A percentile compares a stretch with the other conserved stretches of the same genome.
Conservation (phyloP, 2,329 filamentous ascomycete species). For the Emergomyces orientalis region DNA sequence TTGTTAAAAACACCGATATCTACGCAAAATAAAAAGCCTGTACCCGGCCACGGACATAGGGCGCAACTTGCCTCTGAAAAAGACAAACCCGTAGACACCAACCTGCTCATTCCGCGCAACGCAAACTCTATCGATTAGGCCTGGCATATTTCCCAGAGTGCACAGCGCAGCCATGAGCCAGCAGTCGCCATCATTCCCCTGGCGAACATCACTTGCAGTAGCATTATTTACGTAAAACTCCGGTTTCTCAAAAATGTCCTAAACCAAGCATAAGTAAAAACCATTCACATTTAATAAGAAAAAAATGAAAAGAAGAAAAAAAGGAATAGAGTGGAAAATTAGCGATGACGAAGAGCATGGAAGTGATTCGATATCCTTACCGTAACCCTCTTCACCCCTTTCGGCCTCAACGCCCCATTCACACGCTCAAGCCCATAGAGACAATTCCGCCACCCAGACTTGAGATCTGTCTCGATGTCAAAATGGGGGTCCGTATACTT, state of each 20-base stretch:
- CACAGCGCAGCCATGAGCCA: conserved; percentile 78
- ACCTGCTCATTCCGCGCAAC: conserved; percentile 63
- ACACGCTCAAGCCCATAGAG: conserved; percentile 38
- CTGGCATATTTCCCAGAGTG: conserved; percentile 63
- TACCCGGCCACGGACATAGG: not conserved
- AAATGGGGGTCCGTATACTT: conserved; percentile 84
- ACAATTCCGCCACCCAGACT: conserved; percentile 46
- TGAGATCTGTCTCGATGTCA: conserved; percentile 69
- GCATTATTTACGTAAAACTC: conserved; percentile 70
- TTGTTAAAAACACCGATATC: not conserved
- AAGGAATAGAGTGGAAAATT: too few relatives aligned
- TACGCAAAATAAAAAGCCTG: not conserved
- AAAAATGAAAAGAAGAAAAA: conserved; percentile 13
- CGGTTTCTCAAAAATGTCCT: conserved; percentile 70
- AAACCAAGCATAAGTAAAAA: conserved; percentile 12
- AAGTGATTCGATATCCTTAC: conserved; percentile 26
- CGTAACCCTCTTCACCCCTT: conserved; percentile 62
- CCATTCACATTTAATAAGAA: conserved; percentile 14
- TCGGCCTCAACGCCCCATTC: conserved; percentile 45
- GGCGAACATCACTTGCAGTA: conserved; percentile 66
- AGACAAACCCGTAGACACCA: conserved; percentile 79
- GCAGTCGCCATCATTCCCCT: conserved; percentile 71
- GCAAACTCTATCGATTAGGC: conserved; percentile 63
- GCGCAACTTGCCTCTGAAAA: conserved; percentile 51
- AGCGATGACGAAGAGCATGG: conserved; percentile 11